Conservation (phyloP, 805 yeast genomes). For the Ogataea pini region DNA sequence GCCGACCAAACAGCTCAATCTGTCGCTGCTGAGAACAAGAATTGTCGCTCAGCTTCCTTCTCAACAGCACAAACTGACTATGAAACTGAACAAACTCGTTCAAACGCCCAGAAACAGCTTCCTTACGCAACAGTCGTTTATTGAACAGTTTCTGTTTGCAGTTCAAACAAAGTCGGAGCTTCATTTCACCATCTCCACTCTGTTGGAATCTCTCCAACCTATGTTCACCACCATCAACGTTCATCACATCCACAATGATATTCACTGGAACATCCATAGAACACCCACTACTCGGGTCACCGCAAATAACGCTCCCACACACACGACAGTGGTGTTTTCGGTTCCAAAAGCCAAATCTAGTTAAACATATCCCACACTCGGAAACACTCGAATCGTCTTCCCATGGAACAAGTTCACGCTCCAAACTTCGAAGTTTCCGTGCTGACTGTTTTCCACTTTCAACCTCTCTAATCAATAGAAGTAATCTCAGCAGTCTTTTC, state of each 20-base stretch:
- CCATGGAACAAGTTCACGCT: slow-evolving; percentile 63
- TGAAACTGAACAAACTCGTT: slow-evolving; percentile 43
- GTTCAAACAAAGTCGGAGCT: slow-evolving; percentile 62
- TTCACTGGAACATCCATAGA: slow-evolving; percentile 68
- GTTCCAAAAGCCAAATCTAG: slow-evolving; percentile 52
- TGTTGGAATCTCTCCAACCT: slow-evolving; percentile 5
- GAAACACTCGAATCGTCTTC: slow-evolving; percentile 48
- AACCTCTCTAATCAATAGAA: slow-evolving; percentile 15
- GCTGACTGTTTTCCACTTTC: slow-evolving; percentile 13
- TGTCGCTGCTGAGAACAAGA: slow-evolving; percentile 44
- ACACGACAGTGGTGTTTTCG: slow-evolving; percentile 91
- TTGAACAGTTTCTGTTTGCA: slow-evolving; percentile 68
- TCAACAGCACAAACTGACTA: slow-evolving; percentile 28
- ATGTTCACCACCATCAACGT: slow-evolving; percentile 14
- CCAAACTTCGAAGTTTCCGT: slow-evolving; percentile 37
- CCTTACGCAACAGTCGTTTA: slow-evolving; percentile 50
- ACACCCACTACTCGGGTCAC: slow-evolving; percentile 59
- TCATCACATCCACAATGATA: slow-evolving; percentile 41
- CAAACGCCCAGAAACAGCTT: slow-evolving; percentile 32
- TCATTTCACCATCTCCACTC: slow-evolving; percentile 24
- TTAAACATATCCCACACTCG: slow-evolving; percentile 65
- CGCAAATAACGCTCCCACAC: slow-evolving; percentile 85
- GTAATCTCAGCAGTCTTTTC: slow-evolving; percentile 54
- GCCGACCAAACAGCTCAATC: slow-evolving; percentile 49
- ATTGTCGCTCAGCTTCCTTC: slow-evolving; percentile 24